phyloP scores from a whole-genome alignment of 352 stramenopile genomes.

The Pythium chondricola region DNA sequence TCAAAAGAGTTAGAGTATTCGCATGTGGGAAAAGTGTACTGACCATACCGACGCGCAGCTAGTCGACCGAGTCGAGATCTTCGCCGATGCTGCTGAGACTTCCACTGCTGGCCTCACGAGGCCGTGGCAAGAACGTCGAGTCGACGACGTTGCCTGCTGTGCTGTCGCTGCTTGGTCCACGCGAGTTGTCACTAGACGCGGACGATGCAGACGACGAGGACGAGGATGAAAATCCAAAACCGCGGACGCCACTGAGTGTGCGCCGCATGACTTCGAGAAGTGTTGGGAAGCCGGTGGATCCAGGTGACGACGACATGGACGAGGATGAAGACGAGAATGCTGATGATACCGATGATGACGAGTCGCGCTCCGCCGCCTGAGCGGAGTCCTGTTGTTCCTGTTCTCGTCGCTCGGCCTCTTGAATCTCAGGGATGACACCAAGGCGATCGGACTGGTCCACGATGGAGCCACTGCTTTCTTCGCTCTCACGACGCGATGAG shows the following conservation, averaged over 20 bases:
- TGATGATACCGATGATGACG: not conserved
- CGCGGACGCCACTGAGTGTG: conserved; percentile 27
- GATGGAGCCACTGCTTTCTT: not conserved
- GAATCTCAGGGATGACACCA: conserved; percentile 59
- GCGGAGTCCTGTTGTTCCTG: conserved; percentile 14
- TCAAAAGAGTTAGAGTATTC: no score
- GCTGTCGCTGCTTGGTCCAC: no score
- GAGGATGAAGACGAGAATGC: conserved; percentile 3
- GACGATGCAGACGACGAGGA: conserved; percentile 29
- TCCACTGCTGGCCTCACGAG: conserved; percentile 22
- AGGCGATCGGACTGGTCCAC: conserved; percentile 7
- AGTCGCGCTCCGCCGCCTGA: no score
- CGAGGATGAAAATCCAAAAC: conserved; percentile 31
- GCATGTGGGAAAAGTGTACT: no score
- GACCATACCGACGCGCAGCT: no score
- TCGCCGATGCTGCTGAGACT: conserved; percentile 37
- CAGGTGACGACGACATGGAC: conserved; percentile 18
- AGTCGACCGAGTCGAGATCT: conserved; percentile 69
- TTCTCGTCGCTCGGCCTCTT: conserved; percentile 33
- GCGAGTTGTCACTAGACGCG: no score
- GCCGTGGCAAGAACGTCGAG: not conserved
- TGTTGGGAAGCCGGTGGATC: conserved; percentile 23
- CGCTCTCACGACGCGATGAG: conserved; percentile 8
- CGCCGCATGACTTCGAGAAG: conserved; percentile 45
- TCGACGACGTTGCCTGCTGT: no score